Percentiles rank a stretch among this genome's conserved stretches.
phyloP scores from a whole-genome alignment of 2,329 filamentous ascomycete genomes.

The Diaporthe vaccinii region DNA sequence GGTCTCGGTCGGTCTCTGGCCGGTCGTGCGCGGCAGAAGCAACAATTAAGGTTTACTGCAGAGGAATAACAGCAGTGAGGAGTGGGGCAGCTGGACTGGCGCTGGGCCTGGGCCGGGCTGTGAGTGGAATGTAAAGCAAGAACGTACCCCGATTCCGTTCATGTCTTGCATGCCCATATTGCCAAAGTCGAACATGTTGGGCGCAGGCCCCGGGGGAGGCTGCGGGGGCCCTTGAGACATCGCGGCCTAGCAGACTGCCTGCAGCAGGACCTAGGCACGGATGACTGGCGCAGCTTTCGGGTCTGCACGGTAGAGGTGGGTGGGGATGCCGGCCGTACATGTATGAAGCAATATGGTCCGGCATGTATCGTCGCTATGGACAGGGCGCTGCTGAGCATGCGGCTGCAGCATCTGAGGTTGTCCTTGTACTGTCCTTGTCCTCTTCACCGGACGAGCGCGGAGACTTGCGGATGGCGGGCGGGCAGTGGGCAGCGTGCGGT shows the following conservation, averaged over 20 bases:
- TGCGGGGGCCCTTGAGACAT: constrained; percentile 43
- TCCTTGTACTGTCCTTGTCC: not conserved
- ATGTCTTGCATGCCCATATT: constrained; percentile 38
- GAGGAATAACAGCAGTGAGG: not conserved
- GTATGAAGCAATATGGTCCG: constrained; percentile 15
- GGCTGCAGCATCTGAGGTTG: constrained; percentile 31
- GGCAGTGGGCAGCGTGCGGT: not conserved
- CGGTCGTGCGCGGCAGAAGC: not conserved
- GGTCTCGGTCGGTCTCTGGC: constrained; percentile 9
- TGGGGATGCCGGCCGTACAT: constrained; percentile 33
- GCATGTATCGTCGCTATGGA: constrained; percentile 18
- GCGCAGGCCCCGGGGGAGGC: constrained; percentile 36
- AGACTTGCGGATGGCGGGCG: constrained; percentile 5
- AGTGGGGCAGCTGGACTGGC: not conserved
- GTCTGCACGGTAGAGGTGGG: not conserved
- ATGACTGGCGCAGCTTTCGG: constrained; percentile 30
- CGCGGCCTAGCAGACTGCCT: not conserved
- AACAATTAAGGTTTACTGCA: not conserved
- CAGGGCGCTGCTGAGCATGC: constrained; percentile 25
- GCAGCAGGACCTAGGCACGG: constrained; percentile 1
- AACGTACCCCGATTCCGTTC: constrained; percentile 40
- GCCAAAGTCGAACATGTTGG: constrained; percentile 42
- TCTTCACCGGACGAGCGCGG: constrained; percentile 19
- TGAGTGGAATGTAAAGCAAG: constrained; percentile 4
- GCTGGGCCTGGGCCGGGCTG: not conserved